These are phyloP conservation scores for Erythrophleum fordii DNA, from an alignment of 306 rosid genomes.

Conservation along the genomic window DNA sequence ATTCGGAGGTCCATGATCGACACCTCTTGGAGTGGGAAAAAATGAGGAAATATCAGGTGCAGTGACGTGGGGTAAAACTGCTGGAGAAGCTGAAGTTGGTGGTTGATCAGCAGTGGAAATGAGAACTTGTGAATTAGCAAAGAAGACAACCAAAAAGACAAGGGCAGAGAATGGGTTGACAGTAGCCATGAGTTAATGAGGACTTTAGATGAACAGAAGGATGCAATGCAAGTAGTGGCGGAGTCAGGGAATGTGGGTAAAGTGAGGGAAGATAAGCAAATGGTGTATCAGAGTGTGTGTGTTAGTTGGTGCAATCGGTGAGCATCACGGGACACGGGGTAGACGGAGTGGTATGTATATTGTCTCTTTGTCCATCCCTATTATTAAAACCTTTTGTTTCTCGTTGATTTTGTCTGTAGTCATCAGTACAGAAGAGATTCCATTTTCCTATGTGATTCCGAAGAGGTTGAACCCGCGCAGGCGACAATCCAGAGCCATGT, in stretches of 20 bases:
- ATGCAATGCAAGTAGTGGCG: slow-evolving; percentile 9
- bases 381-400: slow-evolving; percentile 3
- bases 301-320: slow-evolving; percentile 23
- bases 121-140: slow-evolving; percentile 30
- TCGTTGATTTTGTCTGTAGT: slow-evolving; percentile 22
- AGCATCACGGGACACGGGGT: slow-evolving; percentile 53
- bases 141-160: slow-evolving; percentile 27
- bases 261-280: neutral
- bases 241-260: neutral
- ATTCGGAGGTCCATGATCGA: slow-evolving; percentile 26
- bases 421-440: slow-evolving; percentile 1
- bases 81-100: slow-evolving; percentile 47
- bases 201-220: slow-evolving; percentile 21
- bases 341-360: neutral
- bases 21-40: slow-evolving; percentile 53
- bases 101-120: slow-evolving; percentile 37
- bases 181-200: slow-evolving; percentile 42
- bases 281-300: slow-evolving; percentile 42
- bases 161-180: slow-evolving; percentile 4
- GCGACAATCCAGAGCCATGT: slow-evolving; percentile 11
- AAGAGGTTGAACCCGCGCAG: slow-evolving; percentile 8
- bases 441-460: neutral
- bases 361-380: slow-evolving; percentile 50
- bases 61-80: slow-evolving; percentile 40
- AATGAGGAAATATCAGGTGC: slow-evolving; percentile 55